Base-by-base conservation (phyloP, 345 rosid species). In the Nasturtium officinale region DNA sequence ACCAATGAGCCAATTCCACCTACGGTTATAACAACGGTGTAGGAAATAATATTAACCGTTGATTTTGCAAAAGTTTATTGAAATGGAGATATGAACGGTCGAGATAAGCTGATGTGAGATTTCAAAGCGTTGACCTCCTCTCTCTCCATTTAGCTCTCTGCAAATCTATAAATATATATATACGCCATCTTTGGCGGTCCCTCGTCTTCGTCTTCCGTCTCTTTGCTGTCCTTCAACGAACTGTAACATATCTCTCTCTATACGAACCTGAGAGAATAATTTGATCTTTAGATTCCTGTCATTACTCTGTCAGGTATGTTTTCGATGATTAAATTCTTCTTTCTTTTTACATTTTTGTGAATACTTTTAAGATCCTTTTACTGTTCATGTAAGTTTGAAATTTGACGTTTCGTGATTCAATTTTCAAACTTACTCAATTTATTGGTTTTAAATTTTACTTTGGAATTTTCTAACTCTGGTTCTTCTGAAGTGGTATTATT, bases 81-180 rank as follows among this genome's bases (percentile, higher is more conserved):
- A n/a, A 16, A 15, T 20, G 46, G 9, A 63, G 10, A 53, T 8
- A 45, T 9, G 0, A 9, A 64, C 71, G 76, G 72, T 57, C 0
- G 17, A 58, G 65, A 70, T 65, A 37, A 47, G 13, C 47, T 64
- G 0, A 63, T 1, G 1, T 17, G 52, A 55, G 12, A 35, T 62
- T 64, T 56, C 18, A 30, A 64, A 32, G 18, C 76, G 80, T 77
- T 71, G 80, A 71, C 80, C n/a, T 61, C 20, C 35, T 63, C 56
- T 61, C 28, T 69, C 32, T 74, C 73, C 68, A 75, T 67, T 67
- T 67, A 73, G 61, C 72, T 54, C 13, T 48, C 33, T 43, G 57
- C 29, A 53, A 63, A 20, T 55, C 62, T 68, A 69, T 70, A 77
- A 37, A 55, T 68, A 56, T 46, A 71, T 46, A 71, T 47, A 57